Percentiles rank a stretch among this genome's conserved stretches.
These are phyloP conservation scores for Thelonectria blattea DNA, from an alignment of 2,329 filamentous ascomycete genomes.

Conservation along the genomic window DNA sequence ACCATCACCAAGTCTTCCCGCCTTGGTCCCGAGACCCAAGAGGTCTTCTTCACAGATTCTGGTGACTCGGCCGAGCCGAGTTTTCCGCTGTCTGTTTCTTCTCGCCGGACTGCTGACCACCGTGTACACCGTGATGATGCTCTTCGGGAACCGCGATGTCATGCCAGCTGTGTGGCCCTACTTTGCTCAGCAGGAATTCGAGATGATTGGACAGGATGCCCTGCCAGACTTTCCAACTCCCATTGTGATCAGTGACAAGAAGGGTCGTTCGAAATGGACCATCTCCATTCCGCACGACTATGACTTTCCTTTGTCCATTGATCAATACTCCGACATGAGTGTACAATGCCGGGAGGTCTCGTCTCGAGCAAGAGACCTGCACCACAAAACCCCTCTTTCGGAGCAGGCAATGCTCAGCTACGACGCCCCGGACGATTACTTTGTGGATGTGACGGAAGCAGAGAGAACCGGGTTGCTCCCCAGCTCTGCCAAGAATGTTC, in stretches of 20 bases:
- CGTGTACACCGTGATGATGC: conserved; percentile 52
- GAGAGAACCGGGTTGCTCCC: conserved; percentile 69
- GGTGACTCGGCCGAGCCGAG: conserved; percentile 59
- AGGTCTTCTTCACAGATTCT: conserved; percentile 60
- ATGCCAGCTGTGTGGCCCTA: conserved; percentile 48
- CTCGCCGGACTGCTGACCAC: conserved; percentile 56
- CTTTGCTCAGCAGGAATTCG: conserved; percentile 59
- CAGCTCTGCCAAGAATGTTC: conserved; percentile 41
- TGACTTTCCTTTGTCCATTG: conserved; percentile 69
- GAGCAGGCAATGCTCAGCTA: conserved; percentile 58
- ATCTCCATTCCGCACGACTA: conserved; percentile 74
- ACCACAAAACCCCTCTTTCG: conserved; percentile 45
- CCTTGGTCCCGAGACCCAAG: conserved; percentile 68
- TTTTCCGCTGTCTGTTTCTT: conserved; percentile 63
- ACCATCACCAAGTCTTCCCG: conserved; percentile 74
- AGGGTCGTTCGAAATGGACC: conserved; percentile 76
- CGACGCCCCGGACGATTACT: conserved; percentile 69
- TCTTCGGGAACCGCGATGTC: conserved; percentile 38
- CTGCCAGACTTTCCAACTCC: conserved; percentile 77
- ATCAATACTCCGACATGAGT: conserved; percentile 74
- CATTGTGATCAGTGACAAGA: conserved; percentile 69
- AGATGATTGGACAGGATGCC: conserved; percentile 69
- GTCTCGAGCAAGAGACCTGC: conserved; percentile 58
- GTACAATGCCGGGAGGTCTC: conserved; percentile 70
- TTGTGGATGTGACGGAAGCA: conserved; percentile 77